Evolutionary conservation across 495 filamentous ascomycete genomes (phyloP).

Genomic region (Penicillium manginii): DNA sequence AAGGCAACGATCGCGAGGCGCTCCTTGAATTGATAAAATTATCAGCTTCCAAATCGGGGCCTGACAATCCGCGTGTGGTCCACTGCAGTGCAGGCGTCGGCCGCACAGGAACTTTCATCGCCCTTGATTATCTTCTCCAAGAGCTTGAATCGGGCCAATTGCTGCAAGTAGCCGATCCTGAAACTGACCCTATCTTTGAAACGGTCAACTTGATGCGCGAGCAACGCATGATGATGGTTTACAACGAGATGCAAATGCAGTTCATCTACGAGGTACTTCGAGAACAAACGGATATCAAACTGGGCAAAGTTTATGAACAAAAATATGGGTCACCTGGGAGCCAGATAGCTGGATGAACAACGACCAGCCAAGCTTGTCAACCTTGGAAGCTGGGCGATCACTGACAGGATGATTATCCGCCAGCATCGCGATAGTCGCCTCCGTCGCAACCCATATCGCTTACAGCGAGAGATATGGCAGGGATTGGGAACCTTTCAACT

Average conservation of each 20-base stretch:
- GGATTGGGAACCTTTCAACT: too few species aligned
- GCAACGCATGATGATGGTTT: constrained; percentile 96
- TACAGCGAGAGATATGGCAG: too few species aligned
- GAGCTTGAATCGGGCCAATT: constrained; percentile 79
- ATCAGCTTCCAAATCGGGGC: constrained; percentile 69
- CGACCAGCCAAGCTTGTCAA: constrained; percentile 46
- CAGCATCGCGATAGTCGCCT: too few species aligned
- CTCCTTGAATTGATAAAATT: constrained; percentile 79
- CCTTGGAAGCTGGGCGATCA: too few species aligned
- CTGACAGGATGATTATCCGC: too few species aligned
- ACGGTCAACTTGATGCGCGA: constrained; percentile 81
- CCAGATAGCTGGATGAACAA: constrained; percentile 26
- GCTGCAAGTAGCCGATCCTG: constrained; percentile 43
- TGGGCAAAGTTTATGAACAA: constrained; percentile 30
- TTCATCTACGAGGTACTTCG: constrained; percentile 90
- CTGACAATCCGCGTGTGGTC: constrained; percentile 80
- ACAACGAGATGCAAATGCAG: constrained; percentile 79
- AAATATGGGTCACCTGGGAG: constrained; percentile 20
- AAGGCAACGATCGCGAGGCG: constrained; percentile 73
- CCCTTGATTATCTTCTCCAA: constrained; percentile 83
- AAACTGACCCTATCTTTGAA: constrained; percentile 64
- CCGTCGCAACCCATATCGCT: too few species aligned
- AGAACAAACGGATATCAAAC: constrained; percentile 66
- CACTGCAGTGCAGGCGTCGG: constrained; percentile 97
- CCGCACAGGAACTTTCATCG: constrained; percentile 92